Evolutionary conservation across 108 stramenopile species (phyloP).

Genomic region (Nannochloropsis granulata): DNA sequence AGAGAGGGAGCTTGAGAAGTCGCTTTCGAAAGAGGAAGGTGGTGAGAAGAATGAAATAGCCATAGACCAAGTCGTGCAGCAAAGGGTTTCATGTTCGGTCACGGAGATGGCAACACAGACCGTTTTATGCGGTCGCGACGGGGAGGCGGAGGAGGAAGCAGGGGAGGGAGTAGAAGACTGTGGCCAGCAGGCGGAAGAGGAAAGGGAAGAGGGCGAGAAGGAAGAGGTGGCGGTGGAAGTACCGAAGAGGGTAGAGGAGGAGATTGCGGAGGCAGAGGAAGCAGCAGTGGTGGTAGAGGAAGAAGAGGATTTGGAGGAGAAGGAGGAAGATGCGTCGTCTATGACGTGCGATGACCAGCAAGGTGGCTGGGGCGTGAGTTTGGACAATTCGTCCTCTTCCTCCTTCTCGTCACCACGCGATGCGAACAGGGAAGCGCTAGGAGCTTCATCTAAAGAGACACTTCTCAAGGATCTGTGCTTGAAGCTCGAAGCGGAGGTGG

Average conservation of each 20-base stretch:
- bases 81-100: too few relatives aligned
- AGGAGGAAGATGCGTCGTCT: background rate
- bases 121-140: too few relatives aligned
- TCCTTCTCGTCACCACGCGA: too few relatives aligned
- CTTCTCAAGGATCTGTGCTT: conserved; percentile 26
- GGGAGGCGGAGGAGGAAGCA: too few relatives aligned
- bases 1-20: background rate
- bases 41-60: too few relatives aligned
- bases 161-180: background rate
- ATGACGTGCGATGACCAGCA: background rate
- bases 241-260: background rate
- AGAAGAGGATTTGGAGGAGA: background rate
- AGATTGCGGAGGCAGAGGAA: background rate
- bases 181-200: background rate
- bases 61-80: too few relatives aligned
- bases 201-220: background rate
- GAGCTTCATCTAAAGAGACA: conserved; percentile 3
- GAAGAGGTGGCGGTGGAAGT: background rate
- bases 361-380: background rate
- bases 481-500: conserved; percentile 24
- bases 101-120: too few relatives aligned
- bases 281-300: background rate
- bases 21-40: too few relatives aligned
- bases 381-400: too few relatives aligned
- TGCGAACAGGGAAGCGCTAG: background rate